Evolutionary conservation across 176 grass and related monocot species (phyloP), one percentile per base, ranked within the genome.

Genomic region (Musa itinerans): DNA sequence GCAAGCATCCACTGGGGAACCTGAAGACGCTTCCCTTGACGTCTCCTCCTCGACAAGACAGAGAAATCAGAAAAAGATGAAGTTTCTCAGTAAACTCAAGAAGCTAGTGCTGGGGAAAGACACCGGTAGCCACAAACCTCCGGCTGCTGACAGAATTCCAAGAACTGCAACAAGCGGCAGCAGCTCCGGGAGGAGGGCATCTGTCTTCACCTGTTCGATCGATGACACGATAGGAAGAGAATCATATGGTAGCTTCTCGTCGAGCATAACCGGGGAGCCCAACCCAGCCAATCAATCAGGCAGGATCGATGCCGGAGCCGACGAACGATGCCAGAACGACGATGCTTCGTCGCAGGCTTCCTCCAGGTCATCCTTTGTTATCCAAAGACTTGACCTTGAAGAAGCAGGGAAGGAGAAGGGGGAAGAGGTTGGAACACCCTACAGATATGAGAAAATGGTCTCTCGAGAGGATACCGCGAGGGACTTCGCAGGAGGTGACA

Each of bases 1-100:
- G 48, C 63, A 70, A 59, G 82, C 87, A 23, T 89, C 90, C 13
- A 85, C 80, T 76, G 87, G 79, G 56, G 87, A 93, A 54, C 74
- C 52, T 9, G 90, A 93, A 59, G 90, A 87, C 13, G 9, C 50
- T 19, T 82, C 69, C 8, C 2, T 84, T 15, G 83, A 84, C 79
- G 71, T 82, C 23, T 77, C 82, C 51, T 84, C 53, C 21, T 85
- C 79, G 50, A 65, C 71, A 51, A 86, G 79, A 73, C 80, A 54
- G 63, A 74, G 29, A 17, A 82, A 81, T 14, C 82, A 69, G 0
- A 84, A 86, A 53, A 94, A 87, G 74, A 78, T 63, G 79, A 94
- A 71, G 79, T 78, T 99, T 20, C 89, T 99, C 4, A 77, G 86
- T 61, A 99, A 89, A 74, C 86, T 99, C 78, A 92, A 87, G 71